Evolutionary conservation across 2,329 filamentous ascomycete species (phyloP).

Genomic region (Pezicula radicicola): DNA sequence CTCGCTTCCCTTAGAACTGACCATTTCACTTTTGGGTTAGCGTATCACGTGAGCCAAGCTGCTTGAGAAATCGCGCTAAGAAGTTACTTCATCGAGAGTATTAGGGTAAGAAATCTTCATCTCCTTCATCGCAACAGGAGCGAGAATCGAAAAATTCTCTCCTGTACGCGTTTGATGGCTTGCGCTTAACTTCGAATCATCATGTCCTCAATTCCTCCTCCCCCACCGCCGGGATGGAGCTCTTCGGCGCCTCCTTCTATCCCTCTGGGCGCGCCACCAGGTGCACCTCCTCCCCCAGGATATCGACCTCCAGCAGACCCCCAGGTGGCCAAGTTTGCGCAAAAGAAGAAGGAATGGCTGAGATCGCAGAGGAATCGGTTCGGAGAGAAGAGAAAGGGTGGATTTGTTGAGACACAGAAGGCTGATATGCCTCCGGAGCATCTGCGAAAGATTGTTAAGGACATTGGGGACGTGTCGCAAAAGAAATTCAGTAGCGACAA

Average conservation of each 20-base stretch:
- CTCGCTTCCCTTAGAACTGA: too few relatives aligned
- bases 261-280: constrained; percentile 40
- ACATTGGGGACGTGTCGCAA: constrained; percentile 98
- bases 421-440: constrained; percentile 98
- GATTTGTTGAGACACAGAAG: constrained; percentile 97
- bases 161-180: constrained; percentile 15
- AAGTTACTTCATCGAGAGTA: constrained; percentile 3
- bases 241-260: constrained; percentile 47
- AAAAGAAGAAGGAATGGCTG: constrained; percentile 99
- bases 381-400: constrained; percentile 93
- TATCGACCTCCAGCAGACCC: constrained; percentile 79
- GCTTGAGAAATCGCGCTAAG: constrained; percentile 2
- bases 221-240: constrained; percentile 67
- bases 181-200: constrained; percentile 20
- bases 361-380: constrained; percentile 88
- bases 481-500: constrained; percentile 99
- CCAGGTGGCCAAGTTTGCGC: constrained; percentile 88
- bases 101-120: neutral
- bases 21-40: neutral
- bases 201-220: constrained; percentile 60
- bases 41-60: neutral
- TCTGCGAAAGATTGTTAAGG: constrained; percentile 94
- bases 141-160: constrained; percentile 1
- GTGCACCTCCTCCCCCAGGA: constrained; percentile 75
- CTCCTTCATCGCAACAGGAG: constrained; percentile 17